A percentile compares a stretch with the other conserved stretches of the same genome.
Evolutionary conservation across 2,329 filamentous ascomycete genomes (phyloP).

Genomic region (Emmonsia crescens): DNA sequence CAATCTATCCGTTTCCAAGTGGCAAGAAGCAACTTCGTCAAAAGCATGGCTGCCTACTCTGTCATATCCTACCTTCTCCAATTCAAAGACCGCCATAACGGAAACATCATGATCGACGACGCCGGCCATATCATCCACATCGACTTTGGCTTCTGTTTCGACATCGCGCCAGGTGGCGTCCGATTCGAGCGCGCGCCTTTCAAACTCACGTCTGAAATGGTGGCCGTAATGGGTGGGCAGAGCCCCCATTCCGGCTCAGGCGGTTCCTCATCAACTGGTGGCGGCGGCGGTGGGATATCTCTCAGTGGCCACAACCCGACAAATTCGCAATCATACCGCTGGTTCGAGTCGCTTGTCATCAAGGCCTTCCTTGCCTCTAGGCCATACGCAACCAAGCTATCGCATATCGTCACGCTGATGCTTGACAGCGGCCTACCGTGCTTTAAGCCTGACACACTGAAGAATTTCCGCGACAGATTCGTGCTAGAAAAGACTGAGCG

Average conservation of each 20-base stretch:
- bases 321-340: constrained; percentile 77
- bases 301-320: constrained; percentile 37
- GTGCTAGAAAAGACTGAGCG: constrained; percentile 83
- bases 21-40: constrained; percentile 93
- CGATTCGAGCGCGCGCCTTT: constrained; percentile 97
- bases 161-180: constrained; percentile 92
- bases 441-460: constrained; percentile 92
- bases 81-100: constrained; percentile 98
- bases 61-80: constrained; percentile 94
- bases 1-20: constrained; percentile 91
- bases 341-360: constrained; percentile 93
- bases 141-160: constrained; percentile 98
- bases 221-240: constrained; percentile 85
- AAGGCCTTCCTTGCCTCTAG: constrained; percentile 87
- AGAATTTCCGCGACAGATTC: constrained; percentile 86
- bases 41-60: constrained; percentile 97
- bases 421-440: constrained; percentile 91
- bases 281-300: constrained; percentile 19
- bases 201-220: constrained; percentile 95
- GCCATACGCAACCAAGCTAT: constrained; percentile 77
- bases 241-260: constrained; percentile 19
- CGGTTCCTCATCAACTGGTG: constrained; percentile 12
- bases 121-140: constrained; percentile 96
- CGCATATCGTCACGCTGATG: constrained; percentile 87
- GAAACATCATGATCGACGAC: constrained; percentile 99